A percentile compares a stretch with the other conserved stretches of the same genome.
phyloP scores from a whole-genome alignment of 805 yeast genomes.

The Pichia kluyveri region DNA sequence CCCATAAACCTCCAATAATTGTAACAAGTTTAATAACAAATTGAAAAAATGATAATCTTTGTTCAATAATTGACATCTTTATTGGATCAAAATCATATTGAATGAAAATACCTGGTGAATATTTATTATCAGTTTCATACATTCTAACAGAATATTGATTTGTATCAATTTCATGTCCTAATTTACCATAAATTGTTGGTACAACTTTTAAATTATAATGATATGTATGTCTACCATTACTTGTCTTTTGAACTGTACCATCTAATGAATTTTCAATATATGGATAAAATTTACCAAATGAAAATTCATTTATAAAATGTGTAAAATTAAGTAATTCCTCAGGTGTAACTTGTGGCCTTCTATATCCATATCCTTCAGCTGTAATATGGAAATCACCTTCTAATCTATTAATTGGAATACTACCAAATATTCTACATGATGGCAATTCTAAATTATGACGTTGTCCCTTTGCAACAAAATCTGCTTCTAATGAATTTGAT shows the following conservation, averaged over 20 bases:
- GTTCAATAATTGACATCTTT: conserved; percentile 57
- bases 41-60: conserved; percentile 65
- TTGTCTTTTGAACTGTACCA: conserved; percentile 51
- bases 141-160: conserved; percentile 76
- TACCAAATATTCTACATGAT: conserved; percentile 82
- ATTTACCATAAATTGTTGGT: conserved; percentile 65
- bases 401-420: conserved; percentile 77
- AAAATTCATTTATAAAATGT: conserved; percentile 77
- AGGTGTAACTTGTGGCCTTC: conserved; percentile 36
- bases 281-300: conserved; percentile 88
- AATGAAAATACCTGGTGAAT: conserved; percentile 72
- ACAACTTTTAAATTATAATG: conserved; percentile 71
- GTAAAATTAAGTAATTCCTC: conserved; percentile 59
- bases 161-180: conserved; percentile 70
- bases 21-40: conserved; percentile 74
- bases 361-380: conserved; percentile 55
- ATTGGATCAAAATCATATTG: conserved; percentile 87
- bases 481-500: conserved; percentile 58
- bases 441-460: conserved; percentile 47
- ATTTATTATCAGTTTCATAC: conserved; percentile 17
- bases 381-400: conserved; percentile 80
- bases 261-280: conserved; percentile 84
- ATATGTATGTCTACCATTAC: conserved; percentile 39
- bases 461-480: conserved; percentile 39
- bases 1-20: conserved; percentile 72